Evolutionary conservation across 2,329 filamentous ascomycete species (phyloP), one percentile per base, ranked within the genome.

Genomic region (Botrytis galanthina): DNA sequence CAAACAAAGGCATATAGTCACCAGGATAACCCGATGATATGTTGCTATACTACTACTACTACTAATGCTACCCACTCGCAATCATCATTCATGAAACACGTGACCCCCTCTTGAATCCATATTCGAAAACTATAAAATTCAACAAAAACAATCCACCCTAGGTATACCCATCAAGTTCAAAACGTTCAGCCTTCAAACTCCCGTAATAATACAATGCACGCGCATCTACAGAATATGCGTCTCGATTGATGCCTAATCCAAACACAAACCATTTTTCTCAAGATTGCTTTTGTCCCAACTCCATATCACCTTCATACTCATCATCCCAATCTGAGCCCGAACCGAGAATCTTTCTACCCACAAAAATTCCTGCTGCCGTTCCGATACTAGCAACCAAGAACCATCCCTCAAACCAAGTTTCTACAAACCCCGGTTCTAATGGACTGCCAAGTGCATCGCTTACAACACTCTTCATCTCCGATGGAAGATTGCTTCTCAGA

Each of bases 391-490:
- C 91, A 4, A 90, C 80, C 73, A 97, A 82, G 81, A 97, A 97
- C 91, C 93, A 95, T 12, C 89, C 90, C 81, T 97, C 94, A 78
- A 97, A 97, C 94, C 94, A 97, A 44, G 88, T 86, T 79, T 97
- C 90, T 8, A 93, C 91, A 78, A 93, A 93, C 0, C 85, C 85
- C 4, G 78, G 79, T 78, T 93, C 91, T 14, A 97, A 85, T 26
- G 93, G 92, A 32, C 92, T 92, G 61, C 93, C 90, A 44, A 97
- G 83, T 1, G 93, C 93, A 76, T 94, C 92, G 4, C 90, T 90
- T 5, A 97, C 92, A 2, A 92, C 92, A 68, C 89, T 90, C 74
- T 93, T 90, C 80, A 95, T 91, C 80, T 95, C 92, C 54, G 85
- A 86, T 0, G 94, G 94, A 76, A 97, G 84, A 81, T 94, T 95